These are phyloP conservation scores for Candida tammaniensis DNA, from an alignment of 805 yeast species.

Conservation along the genomic window DNA sequence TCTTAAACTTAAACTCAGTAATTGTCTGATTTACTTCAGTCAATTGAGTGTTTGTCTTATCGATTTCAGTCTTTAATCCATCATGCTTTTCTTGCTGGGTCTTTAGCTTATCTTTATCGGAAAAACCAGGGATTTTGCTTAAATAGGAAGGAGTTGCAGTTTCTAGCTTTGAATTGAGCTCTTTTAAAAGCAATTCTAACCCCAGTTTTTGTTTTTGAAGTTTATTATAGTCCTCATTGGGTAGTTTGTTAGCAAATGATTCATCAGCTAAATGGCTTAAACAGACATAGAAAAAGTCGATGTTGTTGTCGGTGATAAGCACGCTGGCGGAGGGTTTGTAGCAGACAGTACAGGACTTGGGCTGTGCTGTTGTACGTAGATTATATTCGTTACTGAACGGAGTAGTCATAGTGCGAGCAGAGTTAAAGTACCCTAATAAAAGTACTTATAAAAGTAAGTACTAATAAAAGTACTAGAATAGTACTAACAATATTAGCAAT, in stretches of 20 bases:
- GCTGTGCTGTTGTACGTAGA: slow-evolving; percentile 42
- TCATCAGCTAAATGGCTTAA: slow-evolving; percentile 45
- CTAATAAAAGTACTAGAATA: too few species aligned
- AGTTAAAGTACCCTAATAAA: too few species aligned
- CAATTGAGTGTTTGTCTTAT: slow-evolving; percentile 17
- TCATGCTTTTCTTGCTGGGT: slow-evolving; percentile 21
- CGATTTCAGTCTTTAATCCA: slow-evolving; percentile 15
- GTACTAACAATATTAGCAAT: too few species aligned
- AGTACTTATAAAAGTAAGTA: too few species aligned
- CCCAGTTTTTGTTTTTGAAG: slow-evolving; percentile 20
- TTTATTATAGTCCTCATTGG: slow-evolving; percentile 32
- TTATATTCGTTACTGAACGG: slow-evolving; percentile 40
- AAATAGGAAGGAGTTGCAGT: slow-evolving; percentile 30
- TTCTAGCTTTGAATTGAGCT: slow-evolving; percentile 22
- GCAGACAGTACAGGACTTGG: slow-evolving; percentile 50
- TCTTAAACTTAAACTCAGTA: slow-evolving; percentile 30
- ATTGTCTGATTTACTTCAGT: slow-evolving; percentile 19
- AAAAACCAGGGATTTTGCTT: slow-evolving; percentile 23
- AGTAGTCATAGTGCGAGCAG: slow-evolving; percentile 1
- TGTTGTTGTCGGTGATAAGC: slow-evolving; percentile 42
- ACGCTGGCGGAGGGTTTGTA: slow-evolving; percentile 48
- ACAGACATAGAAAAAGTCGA: slow-evolving; percentile 55
- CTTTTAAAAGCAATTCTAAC: slow-evolving; percentile 17
- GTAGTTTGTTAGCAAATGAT: slow-evolving; percentile 41
- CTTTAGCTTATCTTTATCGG: slow-evolving; percentile 18